Evolutionary conservation across 164 flowering plant genomes (phyloP).

Genomic region (Macadamia integrifolia): DNA sequence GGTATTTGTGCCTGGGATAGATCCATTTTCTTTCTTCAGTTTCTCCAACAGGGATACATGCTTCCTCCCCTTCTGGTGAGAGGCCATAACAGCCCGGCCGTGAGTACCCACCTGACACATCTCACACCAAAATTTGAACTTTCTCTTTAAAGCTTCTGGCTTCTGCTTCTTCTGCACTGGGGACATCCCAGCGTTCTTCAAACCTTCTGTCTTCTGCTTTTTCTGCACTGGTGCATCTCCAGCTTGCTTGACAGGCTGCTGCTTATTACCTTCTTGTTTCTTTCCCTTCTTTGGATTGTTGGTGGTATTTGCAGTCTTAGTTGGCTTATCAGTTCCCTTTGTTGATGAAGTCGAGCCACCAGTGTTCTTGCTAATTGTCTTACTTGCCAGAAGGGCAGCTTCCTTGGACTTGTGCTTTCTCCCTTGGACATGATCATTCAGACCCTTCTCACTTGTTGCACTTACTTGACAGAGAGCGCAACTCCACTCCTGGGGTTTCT

Average conservation of each 20-base stretch:
- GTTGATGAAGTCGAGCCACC: not conserved
- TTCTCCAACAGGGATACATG: slow-evolving; percentile 13
- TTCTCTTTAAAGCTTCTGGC: slow-evolving; percentile 6
- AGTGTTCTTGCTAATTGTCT: not conserved
- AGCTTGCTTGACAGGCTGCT: slow-evolving; percentile 6
- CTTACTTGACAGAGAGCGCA: slow-evolving; percentile 32
- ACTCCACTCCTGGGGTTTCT: slow-evolving; percentile 23
- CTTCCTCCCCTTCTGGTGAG: slow-evolving; percentile 18
- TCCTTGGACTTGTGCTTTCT: slow-evolving; percentile 33
- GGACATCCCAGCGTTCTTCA: not conserved
- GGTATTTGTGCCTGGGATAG: slow-evolving; percentile 4
- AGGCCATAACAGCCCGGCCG: slow-evolving; percentile 7
- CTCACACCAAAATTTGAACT: slow-evolving; percentile 15
- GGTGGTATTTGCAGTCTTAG: not conserved
- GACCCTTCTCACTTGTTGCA: slow-evolving; percentile 21
- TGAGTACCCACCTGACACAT: slow-evolving; percentile 18
- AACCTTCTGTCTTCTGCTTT: not conserved
- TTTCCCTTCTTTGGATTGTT: not conserved
- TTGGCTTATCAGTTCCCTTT: slow-evolving; percentile 8
- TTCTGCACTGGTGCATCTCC: not conserved
- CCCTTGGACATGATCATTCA: slow-evolving; percentile 28
- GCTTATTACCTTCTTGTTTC: not conserved
- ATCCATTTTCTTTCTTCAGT: slow-evolving; percentile 11
- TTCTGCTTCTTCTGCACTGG: not conserved
- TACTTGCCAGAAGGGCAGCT: slow-evolving; percentile 9